A percentile compares a stretch with the other conserved stretches of the same genome.
These are phyloP conservation scores for Euphorbia pulcherrima DNA, from an alignment of 345 rosid genomes.

Conservation along the genomic window DNA sequence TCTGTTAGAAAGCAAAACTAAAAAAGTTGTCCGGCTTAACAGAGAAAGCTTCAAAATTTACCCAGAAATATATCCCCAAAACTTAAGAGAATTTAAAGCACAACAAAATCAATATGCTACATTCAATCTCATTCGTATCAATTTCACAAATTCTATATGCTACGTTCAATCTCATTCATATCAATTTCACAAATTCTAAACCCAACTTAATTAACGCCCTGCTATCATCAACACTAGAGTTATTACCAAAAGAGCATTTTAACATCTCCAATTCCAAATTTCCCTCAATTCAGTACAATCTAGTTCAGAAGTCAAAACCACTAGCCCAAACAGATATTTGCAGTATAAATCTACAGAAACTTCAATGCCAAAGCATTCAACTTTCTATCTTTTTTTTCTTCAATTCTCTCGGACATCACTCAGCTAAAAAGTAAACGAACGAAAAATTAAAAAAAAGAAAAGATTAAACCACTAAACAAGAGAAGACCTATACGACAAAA, in stretches of 20 bases:
- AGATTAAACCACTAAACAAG: not conserved
- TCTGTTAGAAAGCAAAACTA: not conserved
- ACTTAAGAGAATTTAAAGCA: not conserved
- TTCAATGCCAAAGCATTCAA: not conserved
- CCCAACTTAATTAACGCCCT: not conserved
- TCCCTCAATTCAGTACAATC: not conserved
- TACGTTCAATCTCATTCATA: not conserved
- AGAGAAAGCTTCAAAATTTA: not conserved
- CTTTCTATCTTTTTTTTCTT: not conserved
- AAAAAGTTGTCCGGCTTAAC: not conserved
- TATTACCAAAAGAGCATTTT: not conserved
- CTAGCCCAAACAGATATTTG: not conserved
- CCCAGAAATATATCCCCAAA: not conserved
- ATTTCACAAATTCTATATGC: not conserved
- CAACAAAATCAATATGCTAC: not conserved
- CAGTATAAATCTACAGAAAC: not conserved
- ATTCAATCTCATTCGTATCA: not conserved
- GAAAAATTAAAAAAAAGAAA: slow-evolving; percentile 5
- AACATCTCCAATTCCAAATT: slow-evolving; percentile 11
- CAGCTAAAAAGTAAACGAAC: not conserved
- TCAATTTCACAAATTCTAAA: not conserved
- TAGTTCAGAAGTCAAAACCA: not conserved
- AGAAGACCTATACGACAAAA: not conserved
- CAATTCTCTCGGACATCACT: not conserved
- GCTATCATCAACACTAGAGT: not conserved